phyloP scores from a whole-genome alignment of 805 yeast genomes.

The Metschnikowia noctiluminum region DNA sequence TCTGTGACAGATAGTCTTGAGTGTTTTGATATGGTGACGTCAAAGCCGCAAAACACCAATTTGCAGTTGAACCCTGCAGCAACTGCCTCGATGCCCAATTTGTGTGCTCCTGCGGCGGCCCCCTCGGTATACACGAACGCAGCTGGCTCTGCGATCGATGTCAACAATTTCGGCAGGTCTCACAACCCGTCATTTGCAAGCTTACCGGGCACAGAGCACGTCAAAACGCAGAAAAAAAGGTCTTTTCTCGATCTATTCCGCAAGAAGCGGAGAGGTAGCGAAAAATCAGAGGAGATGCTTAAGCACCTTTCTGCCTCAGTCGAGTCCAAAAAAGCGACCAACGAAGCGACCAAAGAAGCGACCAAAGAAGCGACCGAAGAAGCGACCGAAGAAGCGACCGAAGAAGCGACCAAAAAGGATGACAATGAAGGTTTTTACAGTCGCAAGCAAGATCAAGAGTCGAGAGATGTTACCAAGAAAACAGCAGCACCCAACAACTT shows the following conservation, averaged over 20 bases:
- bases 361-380: too few species aligned
- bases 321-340: too few species aligned
- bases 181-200: constrained; percentile 35
- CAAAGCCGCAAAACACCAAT: not conserved
- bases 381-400: too few species aligned
- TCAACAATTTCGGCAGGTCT: constrained; percentile 37
- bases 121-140: constrained; percentile 14
- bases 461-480: too few species aligned
- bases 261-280: constrained; percentile 15
- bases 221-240: constrained; percentile 18
- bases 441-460: too few species aligned
- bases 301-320: too few species aligned
- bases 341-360: too few species aligned
- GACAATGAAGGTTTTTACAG: too few species aligned
- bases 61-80: constrained; percentile 1
- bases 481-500: too few species aligned
- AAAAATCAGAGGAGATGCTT: too few species aligned
- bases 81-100: constrained; percentile 17
- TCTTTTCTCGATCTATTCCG: constrained; percentile 36
- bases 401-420: too few species aligned
- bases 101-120: constrained; percentile 4
- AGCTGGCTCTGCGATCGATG: constrained; percentile 39
- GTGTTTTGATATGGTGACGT: constrained; percentile 17
- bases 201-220: not conserved
- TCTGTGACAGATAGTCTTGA: constrained; percentile 10